These are phyloP conservation scores for Vachellia collinsii DNA, from an alignment of 306 rosid species.

Conservation along the genomic window DNA sequence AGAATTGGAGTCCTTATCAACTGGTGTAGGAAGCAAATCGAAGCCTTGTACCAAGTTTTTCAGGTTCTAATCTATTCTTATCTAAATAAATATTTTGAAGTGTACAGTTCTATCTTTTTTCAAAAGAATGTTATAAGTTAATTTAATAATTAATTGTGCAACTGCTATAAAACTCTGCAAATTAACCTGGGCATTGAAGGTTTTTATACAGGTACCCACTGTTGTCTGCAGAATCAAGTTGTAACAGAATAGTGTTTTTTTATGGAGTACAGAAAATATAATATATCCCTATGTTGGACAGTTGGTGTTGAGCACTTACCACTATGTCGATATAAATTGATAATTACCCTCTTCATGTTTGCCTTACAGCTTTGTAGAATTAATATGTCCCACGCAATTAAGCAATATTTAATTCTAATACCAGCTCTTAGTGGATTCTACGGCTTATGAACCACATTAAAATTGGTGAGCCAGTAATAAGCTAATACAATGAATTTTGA, in stretches of 20 bases:
- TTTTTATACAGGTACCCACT: constrained; percentile 68
- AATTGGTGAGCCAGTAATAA: constrained; percentile 45
- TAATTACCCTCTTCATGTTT: constrained; percentile 21
- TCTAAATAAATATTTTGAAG: constrained; percentile 56
- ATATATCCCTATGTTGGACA: constrained; percentile 33
- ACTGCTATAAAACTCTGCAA: constrained; percentile 48
- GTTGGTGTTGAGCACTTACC: constrained; percentile 27
- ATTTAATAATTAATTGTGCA: constrained; percentile 41
- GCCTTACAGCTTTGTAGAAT: constrained; percentile 33
- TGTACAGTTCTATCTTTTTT: constrained; percentile 31
- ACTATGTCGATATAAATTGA: constrained; percentile 36
- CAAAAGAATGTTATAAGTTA: constrained; percentile 35
- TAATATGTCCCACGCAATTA: constrained; percentile 17
- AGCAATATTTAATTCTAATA: constrained; percentile 33
- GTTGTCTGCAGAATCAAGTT: constrained; percentile 53
- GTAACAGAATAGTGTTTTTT: constrained; percentile 46
- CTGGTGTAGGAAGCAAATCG: constrained; percentile 99
- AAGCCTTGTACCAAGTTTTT: constrained; percentile 99
- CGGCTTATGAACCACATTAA: constrained; percentile 39
- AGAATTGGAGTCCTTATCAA: constrained; percentile 89
- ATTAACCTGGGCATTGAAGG: constrained; percentile 52
- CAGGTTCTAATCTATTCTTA: constrained; percentile 94
- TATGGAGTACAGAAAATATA: constrained; percentile 42
- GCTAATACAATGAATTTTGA: constrained; percentile 25
- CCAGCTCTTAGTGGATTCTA: constrained; percentile 25